phyloP scores from a whole-genome alignment of 208 protist genomes.

The Leishmania guyanensis region DNA sequence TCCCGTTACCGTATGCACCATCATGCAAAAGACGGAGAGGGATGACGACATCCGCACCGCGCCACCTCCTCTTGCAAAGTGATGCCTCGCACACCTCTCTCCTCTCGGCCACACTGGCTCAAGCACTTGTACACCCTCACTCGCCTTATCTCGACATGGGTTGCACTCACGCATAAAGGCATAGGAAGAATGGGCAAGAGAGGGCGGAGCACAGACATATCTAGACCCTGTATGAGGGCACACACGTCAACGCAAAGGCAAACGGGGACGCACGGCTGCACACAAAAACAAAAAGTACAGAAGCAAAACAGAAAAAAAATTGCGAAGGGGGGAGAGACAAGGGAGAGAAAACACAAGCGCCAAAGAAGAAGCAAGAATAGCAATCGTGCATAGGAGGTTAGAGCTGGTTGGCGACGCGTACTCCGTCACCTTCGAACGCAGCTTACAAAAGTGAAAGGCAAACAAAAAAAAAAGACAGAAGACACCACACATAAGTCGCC shows the following conservation, averaged over 20 bases:
- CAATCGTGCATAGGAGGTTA: not conserved
- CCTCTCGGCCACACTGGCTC: not conserved
- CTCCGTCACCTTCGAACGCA: conserved; percentile 4
- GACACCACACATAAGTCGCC: not conserved
- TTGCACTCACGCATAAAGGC: not conserved
- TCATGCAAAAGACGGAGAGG: not conserved
- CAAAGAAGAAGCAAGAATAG: not conserved
- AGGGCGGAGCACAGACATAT: not conserved
- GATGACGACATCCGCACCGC: not conserved
- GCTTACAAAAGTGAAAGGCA: not conserved
- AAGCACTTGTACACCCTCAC: not conserved
- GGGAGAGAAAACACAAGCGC: not conserved
- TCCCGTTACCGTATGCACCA: not conserved
- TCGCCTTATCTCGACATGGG: not conserved
- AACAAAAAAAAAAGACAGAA: conserved; percentile 4
- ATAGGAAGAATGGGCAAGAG: not conserved
- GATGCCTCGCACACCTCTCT: not conserved
- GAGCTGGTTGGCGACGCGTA: conserved; percentile 2
- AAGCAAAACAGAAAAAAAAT: not conserved
- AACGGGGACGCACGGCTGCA: not conserved
- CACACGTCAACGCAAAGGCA: not conserved
- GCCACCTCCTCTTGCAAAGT: not conserved
- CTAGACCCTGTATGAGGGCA: not conserved
- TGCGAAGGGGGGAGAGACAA: not conserved
- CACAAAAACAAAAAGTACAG: not conserved